Evolutionary conservation across 805 yeast genomes (phyloP).

Genomic region (Monosporozyma yasuniensis): DNA sequence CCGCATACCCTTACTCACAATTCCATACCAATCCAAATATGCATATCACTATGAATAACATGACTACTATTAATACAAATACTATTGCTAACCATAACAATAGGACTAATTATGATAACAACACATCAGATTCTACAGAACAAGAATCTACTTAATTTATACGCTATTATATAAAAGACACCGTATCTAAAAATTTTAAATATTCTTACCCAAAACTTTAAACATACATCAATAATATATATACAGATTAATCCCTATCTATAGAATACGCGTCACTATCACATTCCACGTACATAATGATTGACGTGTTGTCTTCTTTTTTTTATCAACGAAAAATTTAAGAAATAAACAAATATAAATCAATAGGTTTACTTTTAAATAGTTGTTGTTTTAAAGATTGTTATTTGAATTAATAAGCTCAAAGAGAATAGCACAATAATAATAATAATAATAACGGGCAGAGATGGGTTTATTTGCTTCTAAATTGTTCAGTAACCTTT

Average conservation of each 20-base stretch:
- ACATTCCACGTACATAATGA: neutral
- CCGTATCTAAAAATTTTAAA: neutral
- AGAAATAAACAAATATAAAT: neutral
- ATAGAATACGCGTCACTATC: neutral
- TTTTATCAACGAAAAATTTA: neutral
- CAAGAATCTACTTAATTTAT: neutral
- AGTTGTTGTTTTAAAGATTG: too few relatives aligned
- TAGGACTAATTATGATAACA: neutral
- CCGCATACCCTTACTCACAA: neutral
- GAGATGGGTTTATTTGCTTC: constrained; percentile 93
- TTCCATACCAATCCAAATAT: neutral
- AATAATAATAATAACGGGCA: neutral
- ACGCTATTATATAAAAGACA: neutral
- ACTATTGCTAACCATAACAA: too few relatives aligned
- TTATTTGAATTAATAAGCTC: neutral
- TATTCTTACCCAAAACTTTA: neutral
- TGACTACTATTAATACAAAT: neutral
- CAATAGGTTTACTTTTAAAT: neutral
- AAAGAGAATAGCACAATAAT: neutral
- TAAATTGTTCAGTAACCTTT: constrained; percentile 86
- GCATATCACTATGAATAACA: neutral
- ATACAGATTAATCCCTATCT: too few relatives aligned
- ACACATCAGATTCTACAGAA: neutral
- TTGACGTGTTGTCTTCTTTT: neutral
- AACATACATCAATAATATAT: neutral